phyloP scores from a whole-genome alignment of 306 rosid genomes.

The Arachis stenosperma region DNA sequence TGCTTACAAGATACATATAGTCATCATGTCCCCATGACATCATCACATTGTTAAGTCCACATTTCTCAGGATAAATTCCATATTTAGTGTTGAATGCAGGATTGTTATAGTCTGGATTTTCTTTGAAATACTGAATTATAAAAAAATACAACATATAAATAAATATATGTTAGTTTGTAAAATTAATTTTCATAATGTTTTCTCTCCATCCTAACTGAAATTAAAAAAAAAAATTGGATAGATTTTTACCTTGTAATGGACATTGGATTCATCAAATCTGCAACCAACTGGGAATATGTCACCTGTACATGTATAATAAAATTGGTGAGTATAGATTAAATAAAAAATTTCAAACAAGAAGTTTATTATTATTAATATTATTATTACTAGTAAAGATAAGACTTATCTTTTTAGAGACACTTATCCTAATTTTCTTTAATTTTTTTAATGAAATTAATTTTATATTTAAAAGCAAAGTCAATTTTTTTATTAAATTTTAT shows the following conservation, averaged over 20 bases:
- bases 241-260: constrained; percentile 67
- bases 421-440: too few relatives aligned
- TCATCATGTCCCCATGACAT: constrained; percentile 98
- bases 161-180: too few relatives aligned
- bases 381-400: too few relatives aligned
- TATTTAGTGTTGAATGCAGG: constrained; percentile 61
- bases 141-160: not conserved
- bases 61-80: constrained; percentile 69
- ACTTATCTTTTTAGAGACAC: too few relatives aligned
- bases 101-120: constrained; percentile 58
- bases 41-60: constrained; percentile 78
- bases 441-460: too few relatives aligned
- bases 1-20: constrained; percentile 76
- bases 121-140: constrained; percentile 61
- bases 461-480: not conserved
- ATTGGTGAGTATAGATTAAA: constrained; percentile 14
- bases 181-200: not conserved
- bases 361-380: not conserved
- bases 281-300: constrained; percentile 90
- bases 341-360: not conserved
- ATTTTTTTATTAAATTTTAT: not conserved
- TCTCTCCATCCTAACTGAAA: not conserved
- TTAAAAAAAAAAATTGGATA: not conserved
- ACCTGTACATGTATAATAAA: constrained; percentile 45
- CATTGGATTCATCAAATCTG: constrained; percentile 69